Conservation (phyloP, 1,139 yeast species). For the Magnusiomyces fungicola region DNA sequence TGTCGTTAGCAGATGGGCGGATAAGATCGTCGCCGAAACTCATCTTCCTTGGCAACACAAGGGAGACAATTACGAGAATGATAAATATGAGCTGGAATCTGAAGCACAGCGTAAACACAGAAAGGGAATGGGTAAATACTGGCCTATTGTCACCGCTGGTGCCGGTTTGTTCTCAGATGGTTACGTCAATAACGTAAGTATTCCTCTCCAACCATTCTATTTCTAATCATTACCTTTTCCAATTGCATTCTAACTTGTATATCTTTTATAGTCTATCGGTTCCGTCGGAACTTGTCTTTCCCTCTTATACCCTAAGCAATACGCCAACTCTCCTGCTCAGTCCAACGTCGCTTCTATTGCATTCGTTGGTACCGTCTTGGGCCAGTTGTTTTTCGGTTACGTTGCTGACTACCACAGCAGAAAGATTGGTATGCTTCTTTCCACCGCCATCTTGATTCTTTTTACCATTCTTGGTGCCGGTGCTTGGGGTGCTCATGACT, state of each 20-base stretch:
- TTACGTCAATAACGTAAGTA: slow-evolving; percentile 56
- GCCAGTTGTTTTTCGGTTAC: slow-evolving; percentile 73
- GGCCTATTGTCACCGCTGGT: slow-evolving; percentile 85
- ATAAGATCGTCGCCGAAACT: slow-evolving; percentile 13
- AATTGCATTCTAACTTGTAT: not conserved
- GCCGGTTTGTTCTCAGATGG: slow-evolving; percentile 92
- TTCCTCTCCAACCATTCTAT: not conserved
- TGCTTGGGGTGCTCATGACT: slow-evolving; percentile 72
- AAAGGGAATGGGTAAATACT: slow-evolving; percentile 31
- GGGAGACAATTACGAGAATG: not conserved
- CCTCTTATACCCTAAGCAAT: slow-evolving; percentile 55
- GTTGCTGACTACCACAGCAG: slow-evolving; percentile 72
- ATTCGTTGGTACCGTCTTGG: slow-evolving; percentile 87
- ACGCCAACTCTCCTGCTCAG: slow-evolving; percentile 57
- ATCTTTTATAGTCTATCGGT: slow-evolving; percentile 44
- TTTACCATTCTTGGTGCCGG: slow-evolving; percentile 77
- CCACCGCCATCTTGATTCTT: slow-evolving; percentile 63
- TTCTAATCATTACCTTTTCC: not conserved
- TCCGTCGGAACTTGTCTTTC: slow-evolving; percentile 65
- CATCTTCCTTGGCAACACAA: slow-evolving; percentile 16
- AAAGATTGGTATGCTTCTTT: slow-evolving; percentile 70
- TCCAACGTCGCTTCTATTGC: slow-evolving; percentile 81
- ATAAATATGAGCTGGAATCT: slow-evolving; percentile 10
- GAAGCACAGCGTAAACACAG: slow-evolving; percentile 7
- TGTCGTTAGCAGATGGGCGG: slow-evolving; percentile 12